phyloP scores from a whole-genome alignment of 1,284 basidiomycete genomes.

The Cutaneotrichosporon sp. region DNA sequence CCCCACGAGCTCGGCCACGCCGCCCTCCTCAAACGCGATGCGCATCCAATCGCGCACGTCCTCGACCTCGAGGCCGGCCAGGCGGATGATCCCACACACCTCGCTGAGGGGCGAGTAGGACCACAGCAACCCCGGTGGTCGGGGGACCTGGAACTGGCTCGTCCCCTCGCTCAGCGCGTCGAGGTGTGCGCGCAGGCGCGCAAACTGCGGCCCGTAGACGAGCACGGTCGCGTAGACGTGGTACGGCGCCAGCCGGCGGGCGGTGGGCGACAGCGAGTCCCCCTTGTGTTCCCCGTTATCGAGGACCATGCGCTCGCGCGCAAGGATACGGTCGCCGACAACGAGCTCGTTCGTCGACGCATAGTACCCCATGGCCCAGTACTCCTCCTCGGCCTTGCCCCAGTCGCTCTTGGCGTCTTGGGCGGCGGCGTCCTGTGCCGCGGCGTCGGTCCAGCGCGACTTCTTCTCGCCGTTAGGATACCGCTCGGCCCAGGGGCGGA shows the following conservation, averaged over 20 bases:
- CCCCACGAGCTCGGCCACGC: conserved; percentile 45
- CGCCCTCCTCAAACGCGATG: conserved; percentile 33
- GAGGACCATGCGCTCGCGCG: conserved; percentile 27
- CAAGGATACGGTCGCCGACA: conserved; percentile 51
- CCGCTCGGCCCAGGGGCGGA: conserved; percentile 5
- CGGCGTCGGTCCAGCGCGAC: conserved; percentile 1
- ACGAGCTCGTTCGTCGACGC: conserved; percentile 83
- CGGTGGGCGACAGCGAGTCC: conserved; percentile 16
- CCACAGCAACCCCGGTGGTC: conserved; percentile 44
- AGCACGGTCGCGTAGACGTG: conserved; percentile 51
- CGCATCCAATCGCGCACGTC: conserved; percentile 46
- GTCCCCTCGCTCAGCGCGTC: conserved; percentile 26
- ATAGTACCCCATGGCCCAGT: conserved; percentile 86
- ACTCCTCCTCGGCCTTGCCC: conserved; percentile 62
- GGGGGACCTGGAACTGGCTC: conserved; percentile 43
- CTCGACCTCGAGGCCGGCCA: conserved; percentile 50
- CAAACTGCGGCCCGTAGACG: conserved; percentile 45
- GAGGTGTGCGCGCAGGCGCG: conserved; percentile 31
- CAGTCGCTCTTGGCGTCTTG: not conserved
- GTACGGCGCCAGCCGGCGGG: conserved; percentile 45
- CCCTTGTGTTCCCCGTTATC: conserved; percentile 6
- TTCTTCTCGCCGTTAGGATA: not conserved
- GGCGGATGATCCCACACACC: conserved; percentile 40
- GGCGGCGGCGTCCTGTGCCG: not conserved
- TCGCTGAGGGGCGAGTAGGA: conserved; percentile 40